Percentiles rank a stretch among this genome's conserved stretches.
Conservation (phyloP, 805 yeast genomes). For the Schizosaccharomyces osmophilus region DNA sequence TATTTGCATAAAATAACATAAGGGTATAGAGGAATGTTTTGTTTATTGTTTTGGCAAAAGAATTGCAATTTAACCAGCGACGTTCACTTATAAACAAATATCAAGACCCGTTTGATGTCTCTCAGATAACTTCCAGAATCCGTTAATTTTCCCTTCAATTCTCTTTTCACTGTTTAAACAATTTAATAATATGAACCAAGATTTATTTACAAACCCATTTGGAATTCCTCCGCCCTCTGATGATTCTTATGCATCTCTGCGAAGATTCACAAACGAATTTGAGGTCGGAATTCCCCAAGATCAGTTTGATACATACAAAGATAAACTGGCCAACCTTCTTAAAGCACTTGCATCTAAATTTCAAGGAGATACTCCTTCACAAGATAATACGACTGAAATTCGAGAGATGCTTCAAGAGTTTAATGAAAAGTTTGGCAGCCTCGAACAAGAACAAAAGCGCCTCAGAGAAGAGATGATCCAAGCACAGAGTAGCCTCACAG, state of each 20-base stretch:
- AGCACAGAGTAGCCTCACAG: too few relatives aligned
- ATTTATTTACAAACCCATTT: background rate
- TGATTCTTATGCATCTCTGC: background rate
- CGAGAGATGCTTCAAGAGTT: background rate
- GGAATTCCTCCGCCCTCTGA: background rate
- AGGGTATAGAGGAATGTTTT: too few relatives aligned
- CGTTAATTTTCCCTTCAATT: too few relatives aligned
- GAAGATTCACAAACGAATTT: background rate
- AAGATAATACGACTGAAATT: background rate
- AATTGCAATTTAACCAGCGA: too few relatives aligned
- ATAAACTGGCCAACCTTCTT: background rate
- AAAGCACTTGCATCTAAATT: background rate
- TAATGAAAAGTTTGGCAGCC: background rate
- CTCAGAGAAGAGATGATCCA: background rate
- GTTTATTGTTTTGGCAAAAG: too few relatives aligned
- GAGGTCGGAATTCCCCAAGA: background rate
- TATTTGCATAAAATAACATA: too few relatives aligned
- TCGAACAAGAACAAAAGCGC: background rate
- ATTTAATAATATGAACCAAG: background rate
- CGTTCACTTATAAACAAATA: too few relatives aligned
- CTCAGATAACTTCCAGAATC: too few relatives aligned
- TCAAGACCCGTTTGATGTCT: too few relatives aligned
- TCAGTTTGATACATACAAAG: background rate
- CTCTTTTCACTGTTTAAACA: too few relatives aligned
- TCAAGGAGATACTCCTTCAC: background rate